Base-by-base conservation (phyloP, 768 basidiomycete species). In the Arthromyces matolae region DNA sequence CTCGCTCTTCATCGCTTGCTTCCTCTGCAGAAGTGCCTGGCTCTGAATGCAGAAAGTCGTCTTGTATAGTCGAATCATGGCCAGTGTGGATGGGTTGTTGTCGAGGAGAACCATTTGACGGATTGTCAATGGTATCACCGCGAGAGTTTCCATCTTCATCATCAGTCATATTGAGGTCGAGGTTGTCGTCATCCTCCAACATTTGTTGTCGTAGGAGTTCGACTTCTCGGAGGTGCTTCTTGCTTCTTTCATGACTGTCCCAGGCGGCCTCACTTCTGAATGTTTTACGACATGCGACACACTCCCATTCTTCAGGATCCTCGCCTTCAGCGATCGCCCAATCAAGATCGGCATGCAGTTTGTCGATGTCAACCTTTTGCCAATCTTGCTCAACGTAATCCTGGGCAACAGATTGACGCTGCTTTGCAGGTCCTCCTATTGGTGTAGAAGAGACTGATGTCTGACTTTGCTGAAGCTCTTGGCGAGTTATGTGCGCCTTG, bases 231-330 rank as follows among this genome's bases (percentile, higher is more conserved):
- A 89, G 62, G 59, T 99, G 96, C 65, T 93, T 96, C 68, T 88
- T 88, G 64, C 93, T 96, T 54, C 93, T 75, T 64, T 98, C 96
- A 54, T 98, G 96, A 63, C 93, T 97, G 56, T 84, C 76, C 94
- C 94, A 99, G 4, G 93, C 90, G 0, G 91, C 89, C 57, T 97
- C 93, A 54, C 86, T 93, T 59, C 85, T 72, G 62, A 97, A 98
- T 0, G 78, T 75, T 71, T 96, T 97, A 23, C 79, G 75, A 59
- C 96, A 99, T 7, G 84, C 94, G n/a, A 97, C 85, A 59, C 96
- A 99, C 63, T 95, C 93, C 84, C 87, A 93, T 60, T 89, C 88
- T 57, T 92, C 88, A 4, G 77, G 67, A 49, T 84, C 79, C 23
- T 80, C 80, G 5, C 81, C 83, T 61, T 86, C 87, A 2, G 77